Evolutionary conservation across 2,329 filamentous ascomycete genomes (phyloP), one percentile per base, ranked within the genome.

Genomic region (Fusarium mexicanum): DNA sequence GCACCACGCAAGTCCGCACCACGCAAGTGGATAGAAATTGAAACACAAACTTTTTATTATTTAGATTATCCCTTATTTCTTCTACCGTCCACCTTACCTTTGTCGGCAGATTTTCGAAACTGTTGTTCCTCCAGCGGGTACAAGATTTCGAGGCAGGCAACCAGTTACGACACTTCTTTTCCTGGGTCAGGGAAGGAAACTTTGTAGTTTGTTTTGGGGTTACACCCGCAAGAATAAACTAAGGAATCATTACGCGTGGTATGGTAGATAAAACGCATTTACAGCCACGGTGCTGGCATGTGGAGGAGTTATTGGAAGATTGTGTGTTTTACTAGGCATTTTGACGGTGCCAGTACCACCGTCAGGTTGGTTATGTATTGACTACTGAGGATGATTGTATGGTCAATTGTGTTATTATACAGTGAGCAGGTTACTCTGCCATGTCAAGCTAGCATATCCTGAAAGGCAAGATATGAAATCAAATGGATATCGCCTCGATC

Each of bases 351-450:
- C 43, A 47, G n/a, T 24, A 37, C 33, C 40, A 24, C 8, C 12
- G 20, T 20, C 20, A 37, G 29, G 18, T 20, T 43, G 35, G 17
- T 38, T 31, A 43, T 62, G 48, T 44, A 38, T 33, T 54, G 46
- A 22, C 38, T 41, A 57, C n/a, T 43, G 37, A 48, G 33, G n/a
- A 54, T 47, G 41, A 31, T 69, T 38, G 24, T 33, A 24, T 48
- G 35, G 40, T 51, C 46, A 26, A 64, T 40, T 54, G 66, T 72
- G 51, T 72, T 68, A 72, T 69, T 64, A 61, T 74, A 59, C 38
- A 60, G 47, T 43, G 47, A 44, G 37, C 40, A 44, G 17, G 33
- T 50, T 37, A 33, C 20, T 38, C 24, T 26, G 37, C 58, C 44
- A 59, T 60, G 53, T 60, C 63, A 41, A 40, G 50, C 46, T 61